A percentile compares a stretch with the other conserved stretches of the same genome.
Conservation (phyloP, 129 eudicot genomes). For the Artemisia tridentata region DNA sequence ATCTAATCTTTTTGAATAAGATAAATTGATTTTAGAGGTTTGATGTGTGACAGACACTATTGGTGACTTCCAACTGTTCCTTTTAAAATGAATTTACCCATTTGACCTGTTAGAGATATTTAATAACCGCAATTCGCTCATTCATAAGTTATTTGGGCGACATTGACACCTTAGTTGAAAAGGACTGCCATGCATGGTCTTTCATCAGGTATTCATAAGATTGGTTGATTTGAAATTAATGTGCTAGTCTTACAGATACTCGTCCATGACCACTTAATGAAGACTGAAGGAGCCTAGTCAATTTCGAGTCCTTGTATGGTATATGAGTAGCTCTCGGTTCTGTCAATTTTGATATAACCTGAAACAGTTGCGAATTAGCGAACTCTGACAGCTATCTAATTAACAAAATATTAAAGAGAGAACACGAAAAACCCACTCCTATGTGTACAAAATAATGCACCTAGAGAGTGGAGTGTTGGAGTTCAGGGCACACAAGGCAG, state of each 20-base stretch:
- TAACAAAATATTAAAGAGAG: not conserved
- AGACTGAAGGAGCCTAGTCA: constrained; percentile 90
- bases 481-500: not conserved
- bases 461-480: too few species aligned
- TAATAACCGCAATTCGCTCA: not conserved
- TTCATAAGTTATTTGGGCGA: constrained; percentile 6
- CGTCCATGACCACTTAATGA: constrained; percentile 96
- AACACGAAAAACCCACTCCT: not conserved
- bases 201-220: constrained; percentile 4
- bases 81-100: too few species aligned
- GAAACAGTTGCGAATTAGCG: constrained; percentile 26
- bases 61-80: not conserved
- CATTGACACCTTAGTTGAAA: not conserved
- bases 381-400: constrained; percentile 9
- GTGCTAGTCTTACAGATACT: constrained; percentile 75
- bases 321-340: constrained; percentile 76
- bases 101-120: not conserved
- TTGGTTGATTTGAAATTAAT: constrained; percentile 17
- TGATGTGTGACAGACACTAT: not conserved
- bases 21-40: not conserved
- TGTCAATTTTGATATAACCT: constrained; percentile 91
- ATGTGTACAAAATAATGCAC: too few species aligned
- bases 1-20: not conserved
- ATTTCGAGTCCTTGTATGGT: constrained; percentile 91
- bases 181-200: constrained; percentile 17